These are phyloP conservation scores for Cantharellus cinnabarinus DNA, from an alignment of 768 basidiomycete species.

Conservation along the genomic window DNA sequence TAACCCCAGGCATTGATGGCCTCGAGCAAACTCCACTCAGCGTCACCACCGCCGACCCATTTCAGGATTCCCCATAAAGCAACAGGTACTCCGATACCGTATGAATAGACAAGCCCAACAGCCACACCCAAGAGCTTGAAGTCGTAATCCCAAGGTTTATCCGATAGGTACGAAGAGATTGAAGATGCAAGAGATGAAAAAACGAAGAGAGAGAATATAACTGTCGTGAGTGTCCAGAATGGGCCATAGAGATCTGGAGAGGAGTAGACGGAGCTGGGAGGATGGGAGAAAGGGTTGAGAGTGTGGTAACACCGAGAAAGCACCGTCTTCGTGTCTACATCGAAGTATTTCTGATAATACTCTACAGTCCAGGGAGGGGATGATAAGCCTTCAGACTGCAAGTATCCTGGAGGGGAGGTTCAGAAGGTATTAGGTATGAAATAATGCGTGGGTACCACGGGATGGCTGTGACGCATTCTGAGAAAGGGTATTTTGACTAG, in stretches of 20 bases:
- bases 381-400: slow-evolving; percentile 11
- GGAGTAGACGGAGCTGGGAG: slow-evolving; percentile 31
- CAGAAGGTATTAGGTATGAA: background rate
- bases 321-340: slow-evolving; percentile 62
- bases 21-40: slow-evolving; percentile 78
- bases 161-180: slow-evolving; percentile 67
- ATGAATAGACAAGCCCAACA: slow-evolving; percentile 66
- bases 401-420: background rate
- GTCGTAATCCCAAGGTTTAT: slow-evolving; percentile 51
- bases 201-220: slow-evolving; percentile 82
- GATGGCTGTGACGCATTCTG: background rate
- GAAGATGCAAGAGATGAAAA: slow-evolving; percentile 83
- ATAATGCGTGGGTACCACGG: background rate
- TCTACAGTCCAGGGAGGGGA: slow-evolving; percentile 47
- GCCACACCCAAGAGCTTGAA: slow-evolving; percentile 72
- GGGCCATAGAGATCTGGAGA: slow-evolving; percentile 64
- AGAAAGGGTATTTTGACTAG: background rate
- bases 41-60: slow-evolving; percentile 49
- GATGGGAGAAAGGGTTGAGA: slow-evolving; percentile 45
- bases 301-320: slow-evolving; percentile 58
- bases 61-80: slow-evolving; percentile 67
- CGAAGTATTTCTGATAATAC: slow-evolving; percentile 76
- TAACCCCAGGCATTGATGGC: slow-evolving; percentile 24
- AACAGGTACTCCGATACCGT: slow-evolving; percentile 66
- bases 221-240: slow-evolving; percentile 93